Base-by-base conservation (phyloP, 352 stramenopile genomes). In the Globisporangium heterothallicum region DNA sequence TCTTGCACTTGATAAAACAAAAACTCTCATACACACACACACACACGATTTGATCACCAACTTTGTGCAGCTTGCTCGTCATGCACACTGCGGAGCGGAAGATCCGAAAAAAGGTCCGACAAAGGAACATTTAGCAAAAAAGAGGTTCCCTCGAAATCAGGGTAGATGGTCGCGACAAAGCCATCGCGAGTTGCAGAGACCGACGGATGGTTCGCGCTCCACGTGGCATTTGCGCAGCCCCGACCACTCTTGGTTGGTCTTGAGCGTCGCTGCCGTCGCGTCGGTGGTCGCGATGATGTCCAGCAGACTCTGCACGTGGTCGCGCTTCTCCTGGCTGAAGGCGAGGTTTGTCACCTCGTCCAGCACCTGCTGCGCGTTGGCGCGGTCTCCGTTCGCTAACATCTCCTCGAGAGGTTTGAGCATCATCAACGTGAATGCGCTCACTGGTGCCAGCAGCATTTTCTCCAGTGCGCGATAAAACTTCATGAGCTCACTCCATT, bases 321-420 rank as follows among this genome's bases (percentile, higher is more conserved):
- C 67, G 22, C 78, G 72, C 46, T 86, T 85, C 49, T 84, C 78
- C 22, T 75, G 49, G 25, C 66, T 78, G 36, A 88, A 88, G 25
- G 71, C 58, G n/a, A 85, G 60, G 5, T 52, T 56, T 13, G 70
- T 76, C 43, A 85, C 56, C 42, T 85, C 62, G 36, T 84, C 67
- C 8, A 86, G 59, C 47, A 86, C 74, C 43, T 79, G 58, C 24
- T 68, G 64, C 0, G 70, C 72, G 3, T 61, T 61, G 18, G 47
- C 12, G 7, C 46, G 49, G 6, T 86, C 73, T 45, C 63, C 45
- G 26, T 30, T 49, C 12, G 63, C 59, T 10, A 88, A 49, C 61
- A 80, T 56, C 41, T 78, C 56, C 50, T 85, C 70, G 40, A 86
- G 57, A 14, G 74, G 73, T 27, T 66, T 68, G 13, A 88, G 63